A percentile compares a stretch with the other conserved stretches of the same genome.
Evolutionary conservation across 2,329 filamentous ascomycete species (phyloP).

Genomic region (Tolypocladium amazonense): DNA sequence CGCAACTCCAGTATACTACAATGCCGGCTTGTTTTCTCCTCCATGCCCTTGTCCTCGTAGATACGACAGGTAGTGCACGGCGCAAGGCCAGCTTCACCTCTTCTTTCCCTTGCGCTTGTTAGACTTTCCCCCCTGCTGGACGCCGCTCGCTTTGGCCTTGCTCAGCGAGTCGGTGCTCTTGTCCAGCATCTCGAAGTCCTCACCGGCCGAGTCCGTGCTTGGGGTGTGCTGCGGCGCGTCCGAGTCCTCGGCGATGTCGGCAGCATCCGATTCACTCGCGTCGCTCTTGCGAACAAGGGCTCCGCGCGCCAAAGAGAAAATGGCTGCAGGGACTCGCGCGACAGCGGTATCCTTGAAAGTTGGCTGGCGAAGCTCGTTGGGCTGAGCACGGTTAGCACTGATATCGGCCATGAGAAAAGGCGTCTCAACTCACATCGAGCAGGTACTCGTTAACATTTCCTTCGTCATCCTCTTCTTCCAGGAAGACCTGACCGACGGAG

Average conservation of each 20-base stretch:
- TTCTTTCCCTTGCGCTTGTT: constrained; percentile 41
- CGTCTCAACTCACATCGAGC: constrained; percentile 60
- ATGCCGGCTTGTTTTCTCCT: background rate
- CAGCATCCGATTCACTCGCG: constrained; percentile 25
- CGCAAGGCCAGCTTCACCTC: background rate
- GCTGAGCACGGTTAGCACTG: constrained; percentile 34
- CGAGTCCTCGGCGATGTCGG: constrained; percentile 32
- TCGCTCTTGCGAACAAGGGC: constrained; percentile 29
- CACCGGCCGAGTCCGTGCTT: constrained; percentile 45
- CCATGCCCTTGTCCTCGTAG: background rate
- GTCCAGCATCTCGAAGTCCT: constrained; percentile 53
- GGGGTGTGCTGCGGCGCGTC: constrained; percentile 41
- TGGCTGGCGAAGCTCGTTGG: constrained; percentile 68
- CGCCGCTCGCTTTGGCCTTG: constrained; percentile 39
- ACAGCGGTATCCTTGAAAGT: constrained; percentile 75
- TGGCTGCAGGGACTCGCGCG: constrained; percentile 65
- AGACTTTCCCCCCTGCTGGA: constrained; percentile 32
- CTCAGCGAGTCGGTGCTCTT: constrained; percentile 46
- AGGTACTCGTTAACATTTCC: constrained; percentile 75
- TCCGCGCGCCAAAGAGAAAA: constrained; percentile 42
- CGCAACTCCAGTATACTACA: background rate
- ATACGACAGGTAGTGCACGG: background rate
- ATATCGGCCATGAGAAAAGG: no score
- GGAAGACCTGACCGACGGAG: constrained; percentile 79
- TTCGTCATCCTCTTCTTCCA: constrained; percentile 87